A percentile compares a stretch with the other conserved stretches of the same genome.
phyloP scores from a whole-genome alignment of 2,329 filamentous ascomycete species.

The Sclerotinia glacialis region DNA sequence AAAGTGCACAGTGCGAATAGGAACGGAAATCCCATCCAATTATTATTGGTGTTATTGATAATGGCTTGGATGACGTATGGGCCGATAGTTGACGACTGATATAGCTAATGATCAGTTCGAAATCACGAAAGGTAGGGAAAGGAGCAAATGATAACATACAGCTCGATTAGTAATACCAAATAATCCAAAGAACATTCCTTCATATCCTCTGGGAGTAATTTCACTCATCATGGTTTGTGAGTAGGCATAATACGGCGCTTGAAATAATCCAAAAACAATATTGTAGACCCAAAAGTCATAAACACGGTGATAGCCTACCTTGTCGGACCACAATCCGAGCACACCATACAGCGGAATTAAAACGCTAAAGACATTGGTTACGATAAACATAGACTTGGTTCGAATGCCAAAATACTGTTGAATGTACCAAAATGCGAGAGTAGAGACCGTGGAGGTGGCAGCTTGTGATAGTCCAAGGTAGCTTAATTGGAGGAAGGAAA shows the following conservation, averaged over 20 bases:
- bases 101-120: background rate
- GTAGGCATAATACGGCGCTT: constrained; percentile 46
- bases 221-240: constrained; percentile 47
- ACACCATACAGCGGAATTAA: constrained; percentile 46
- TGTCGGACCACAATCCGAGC: constrained; percentile 43
- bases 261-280: constrained; percentile 44
- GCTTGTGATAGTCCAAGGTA: constrained; percentile 45
- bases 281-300: constrained; percentile 46
- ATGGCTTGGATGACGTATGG: constrained; percentile 46
- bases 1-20: constrained; percentile 42
- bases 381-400: constrained; percentile 45
- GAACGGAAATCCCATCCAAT: constrained; percentile 47
- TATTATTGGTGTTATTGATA: constrained; percentile 44
- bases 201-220: constrained; percentile 44
- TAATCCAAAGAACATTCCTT: constrained; percentile 46
- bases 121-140: background rate
- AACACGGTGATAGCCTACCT: constrained; percentile 43
- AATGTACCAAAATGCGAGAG: constrained; percentile 45
- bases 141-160: constrained; percentile 34
- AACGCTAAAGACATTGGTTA: constrained; percentile 44
- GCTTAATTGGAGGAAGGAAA: constrained; percentile 44
- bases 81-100: constrained; percentile 45
- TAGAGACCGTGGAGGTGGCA: constrained; percentile 41
- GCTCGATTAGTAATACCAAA: constrained; percentile 46
- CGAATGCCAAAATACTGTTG: constrained; percentile 43